Conservation (phyloP, 2,329 filamentous ascomycete species). For the Malbranchea zuffiana region DNA sequence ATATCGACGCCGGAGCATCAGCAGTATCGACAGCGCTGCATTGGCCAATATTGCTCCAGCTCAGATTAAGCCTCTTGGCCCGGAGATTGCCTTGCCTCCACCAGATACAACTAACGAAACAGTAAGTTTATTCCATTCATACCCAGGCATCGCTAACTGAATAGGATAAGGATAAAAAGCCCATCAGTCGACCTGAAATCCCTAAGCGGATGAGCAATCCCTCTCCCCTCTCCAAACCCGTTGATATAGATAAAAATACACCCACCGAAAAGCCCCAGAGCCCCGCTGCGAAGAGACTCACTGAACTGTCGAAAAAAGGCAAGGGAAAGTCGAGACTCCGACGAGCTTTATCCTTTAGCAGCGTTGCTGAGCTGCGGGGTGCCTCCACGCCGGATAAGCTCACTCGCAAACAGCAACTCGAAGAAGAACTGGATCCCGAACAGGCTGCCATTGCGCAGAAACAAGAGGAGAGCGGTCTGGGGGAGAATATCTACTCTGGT, state of each 20-base stretch:
- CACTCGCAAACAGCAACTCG: conserved; percentile 55
- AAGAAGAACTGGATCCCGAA: conserved; percentile 70
- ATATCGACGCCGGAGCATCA: conserved; percentile 73
- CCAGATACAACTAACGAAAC: too few relatives aligned
- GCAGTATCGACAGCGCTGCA: conserved; percentile 46
- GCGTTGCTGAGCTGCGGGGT: conserved; percentile 77
- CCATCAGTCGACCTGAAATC: conserved; percentile 46
- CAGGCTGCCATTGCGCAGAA: conserved; percentile 83
- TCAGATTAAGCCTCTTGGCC: too few relatives aligned
- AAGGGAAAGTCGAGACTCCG: conserved; percentile 77
- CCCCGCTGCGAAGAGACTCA: conserved; percentile 71
- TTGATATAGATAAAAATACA: conserved; percentile 42
- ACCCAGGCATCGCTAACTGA: too few relatives aligned
- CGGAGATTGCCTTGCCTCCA: too few relatives aligned
- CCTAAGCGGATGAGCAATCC: conserved; percentile 55
- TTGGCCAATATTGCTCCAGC: conserved; percentile 24
- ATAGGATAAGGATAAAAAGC: too few relatives aligned
- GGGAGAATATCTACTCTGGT: conserved; percentile 85
- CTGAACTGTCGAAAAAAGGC: conserved; percentile 77
- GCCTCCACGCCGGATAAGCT: conserved; percentile 54
- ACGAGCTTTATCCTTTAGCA: conserved; percentile 92
- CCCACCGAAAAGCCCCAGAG: conserved; percentile 39
- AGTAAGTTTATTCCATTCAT: too few relatives aligned
- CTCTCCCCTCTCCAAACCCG: conserved; percentile 63
- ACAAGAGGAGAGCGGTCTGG: conserved; percentile 85